These are phyloP conservation scores for Tolypocladium nubicola DNA, from an alignment of 2,329 filamentous ascomycete species.

Conservation along the genomic window DNA sequence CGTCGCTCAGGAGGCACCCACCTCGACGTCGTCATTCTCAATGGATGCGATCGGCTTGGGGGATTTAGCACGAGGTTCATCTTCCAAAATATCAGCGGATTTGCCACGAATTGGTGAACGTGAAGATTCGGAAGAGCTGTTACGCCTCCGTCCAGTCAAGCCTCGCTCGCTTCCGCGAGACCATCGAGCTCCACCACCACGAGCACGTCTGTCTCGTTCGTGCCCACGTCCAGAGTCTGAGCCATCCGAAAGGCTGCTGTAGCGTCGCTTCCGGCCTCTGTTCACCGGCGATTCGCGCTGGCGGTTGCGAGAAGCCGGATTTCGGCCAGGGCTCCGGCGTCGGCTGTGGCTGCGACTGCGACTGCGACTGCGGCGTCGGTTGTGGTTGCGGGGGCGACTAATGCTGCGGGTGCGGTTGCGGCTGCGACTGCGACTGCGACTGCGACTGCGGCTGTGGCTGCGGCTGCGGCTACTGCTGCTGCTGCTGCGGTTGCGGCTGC, in stretches of 20 bases:
- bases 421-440: constrained; percentile 11
- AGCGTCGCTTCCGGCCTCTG: background rate
- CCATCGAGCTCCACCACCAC: background rate
- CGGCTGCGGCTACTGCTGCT: constrained; percentile 4
- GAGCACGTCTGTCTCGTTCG: constrained; percentile 1
- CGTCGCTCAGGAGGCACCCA: constrained; percentile 10
- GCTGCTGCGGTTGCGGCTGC: constrained; percentile 3
- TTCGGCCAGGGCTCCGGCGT: background rate
- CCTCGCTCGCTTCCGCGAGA: constrained; percentile 2
- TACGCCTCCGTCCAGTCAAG: constrained; percentile 28
- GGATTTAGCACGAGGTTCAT: constrained; percentile 12
- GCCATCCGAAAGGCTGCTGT: constrained; percentile 6
- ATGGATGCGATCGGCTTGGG: constrained; percentile 8
- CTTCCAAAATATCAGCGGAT: constrained; percentile 44
- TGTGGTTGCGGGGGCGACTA: constrained; percentile 6
- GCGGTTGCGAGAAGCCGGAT: background rate
- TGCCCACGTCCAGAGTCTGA: constrained; percentile 1
- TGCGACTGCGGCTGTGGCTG: background rate
- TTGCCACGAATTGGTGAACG: constrained; percentile 37
- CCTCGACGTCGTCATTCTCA: constrained; percentile 10
- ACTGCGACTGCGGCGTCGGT: constrained; percentile 1
- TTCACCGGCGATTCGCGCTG: background rate
- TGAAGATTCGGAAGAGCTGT: constrained; percentile 41
- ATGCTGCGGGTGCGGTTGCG: background rate
- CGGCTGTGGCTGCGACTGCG: constrained; percentile 5